Base-by-base conservation (phyloP, 345 rosid species). In the Ceriops tagal region DNA sequence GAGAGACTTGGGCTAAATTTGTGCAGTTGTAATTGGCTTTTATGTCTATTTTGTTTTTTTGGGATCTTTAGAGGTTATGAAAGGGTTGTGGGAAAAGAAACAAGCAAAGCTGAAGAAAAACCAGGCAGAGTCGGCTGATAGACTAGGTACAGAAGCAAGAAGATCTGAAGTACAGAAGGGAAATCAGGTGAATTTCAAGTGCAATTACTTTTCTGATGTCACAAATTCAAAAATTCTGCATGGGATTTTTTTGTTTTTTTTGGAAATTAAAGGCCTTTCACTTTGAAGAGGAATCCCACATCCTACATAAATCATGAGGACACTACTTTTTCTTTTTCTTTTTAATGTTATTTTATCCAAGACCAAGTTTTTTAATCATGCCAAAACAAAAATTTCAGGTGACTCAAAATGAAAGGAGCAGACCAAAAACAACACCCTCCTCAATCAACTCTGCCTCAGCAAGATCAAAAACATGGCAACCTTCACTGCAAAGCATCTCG, bases 401-500 rank as follows among this genome's bases (percentile, higher is more conserved):
- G 68, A 80, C 49, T 61, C 84, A 73, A 67, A 78, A 80, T 69
- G 98, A 88, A 68, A 86, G 82, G 74, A 87, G 73, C 57, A 71
- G 75, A 70, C 72, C 81, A 68, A 79, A 80, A 71, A 68, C 83
- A 34, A 27, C 85, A 73, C 5, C 80, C 63, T 4, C 80, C 65
- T 39, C 86, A 31, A 32, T 79, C 37, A 82, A 81, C 82, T 62
- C 85, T 32, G 77, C 78, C 3, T 65, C 71, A 26, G 68, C 69
- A 30, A 86, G 78, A 85, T 81, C 89, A 80, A 88, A 83, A 77
- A 78, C 89, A 53, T 93, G 98, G 97, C 96, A 91, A 58, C 98
- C 98, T 30, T 88, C 96, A n/a, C 78, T 93, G 11, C 73, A 87
- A 73, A 93, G 95, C 92, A 93, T 91, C 80, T 84, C 87, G 8